Evolutionary conservation across 345 rosid genomes (phyloP).

Genomic region (Gossypium anomalum): DNA sequence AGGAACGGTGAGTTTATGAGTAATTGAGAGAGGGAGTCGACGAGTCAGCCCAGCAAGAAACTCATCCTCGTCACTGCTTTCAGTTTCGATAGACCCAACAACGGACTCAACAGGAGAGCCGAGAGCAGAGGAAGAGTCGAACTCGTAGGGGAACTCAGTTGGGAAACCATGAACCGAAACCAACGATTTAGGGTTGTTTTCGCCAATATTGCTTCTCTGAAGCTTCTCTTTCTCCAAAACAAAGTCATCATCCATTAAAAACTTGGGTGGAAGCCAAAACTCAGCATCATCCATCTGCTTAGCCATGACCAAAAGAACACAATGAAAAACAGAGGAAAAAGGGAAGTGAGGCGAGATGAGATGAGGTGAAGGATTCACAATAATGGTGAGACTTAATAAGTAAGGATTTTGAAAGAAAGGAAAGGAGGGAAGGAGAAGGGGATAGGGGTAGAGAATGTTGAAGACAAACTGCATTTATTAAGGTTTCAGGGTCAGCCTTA

Average conservation of each 20-base stretch:
- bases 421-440: not conserved
- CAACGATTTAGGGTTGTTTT: constrained; percentile 6
- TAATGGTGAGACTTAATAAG: constrained; percentile 16
- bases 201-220: no score
- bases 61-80: constrained; percentile 71
- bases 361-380: constrained; percentile 6
- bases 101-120: constrained; percentile 52
- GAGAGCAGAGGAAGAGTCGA: constrained; percentile 43
- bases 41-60: constrained; percentile 57
- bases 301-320: constrained; percentile 31
- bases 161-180: constrained; percentile 33
- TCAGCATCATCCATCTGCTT: constrained; percentile 28
- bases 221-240: constrained; percentile 18
- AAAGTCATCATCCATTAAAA: constrained; percentile 24
- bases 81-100: constrained; percentile 48
- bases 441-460: constrained; percentile 33
- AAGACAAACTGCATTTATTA: constrained; percentile 52
- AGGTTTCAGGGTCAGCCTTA: constrained; percentile 52
- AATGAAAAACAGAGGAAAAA: not conserved
- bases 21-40: constrained; percentile 46
- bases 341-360: not conserved
- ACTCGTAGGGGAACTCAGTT: constrained; percentile 61
- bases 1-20: constrained; percentile 42
- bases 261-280: constrained; percentile 41
- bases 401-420: not conserved